Conservation (phyloP, 192 early-diverging fungal genomes). For the Gryganskiella cystojenkinii region DNA sequence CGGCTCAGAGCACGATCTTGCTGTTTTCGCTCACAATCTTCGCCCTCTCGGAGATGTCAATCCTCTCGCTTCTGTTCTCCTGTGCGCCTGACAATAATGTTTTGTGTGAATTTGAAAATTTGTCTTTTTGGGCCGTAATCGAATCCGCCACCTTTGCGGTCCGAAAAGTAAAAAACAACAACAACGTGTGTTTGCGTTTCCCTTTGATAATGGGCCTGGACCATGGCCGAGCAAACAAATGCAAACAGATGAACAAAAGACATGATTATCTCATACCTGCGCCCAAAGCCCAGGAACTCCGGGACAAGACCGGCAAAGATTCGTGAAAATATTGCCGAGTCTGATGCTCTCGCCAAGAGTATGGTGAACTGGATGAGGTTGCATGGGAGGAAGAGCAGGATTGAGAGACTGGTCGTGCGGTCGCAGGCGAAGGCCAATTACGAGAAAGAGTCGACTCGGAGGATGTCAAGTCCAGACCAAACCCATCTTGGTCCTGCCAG, state of each 20-base stretch:
- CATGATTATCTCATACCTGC: constrained; percentile 18
- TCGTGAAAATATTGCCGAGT: constrained; percentile 2
- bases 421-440: not conserved
- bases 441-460: not conserved
- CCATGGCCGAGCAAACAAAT: no score
- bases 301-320: constrained; percentile 13
- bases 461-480: not conserved
- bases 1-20: no score
- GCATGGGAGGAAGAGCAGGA: not conserved
- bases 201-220: no score
- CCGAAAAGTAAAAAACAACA: no score
- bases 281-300: constrained; percentile 38
- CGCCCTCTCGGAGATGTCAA: no score
- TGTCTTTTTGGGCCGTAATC: no score
- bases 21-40: no score
- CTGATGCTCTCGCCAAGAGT: not conserved
- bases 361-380: no score
- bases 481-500: not conserved
- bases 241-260: not conserved
- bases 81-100: no score
- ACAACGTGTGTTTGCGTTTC: not conserved
- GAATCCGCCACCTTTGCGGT: no score
- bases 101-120: no score
- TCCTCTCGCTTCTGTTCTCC: no score
- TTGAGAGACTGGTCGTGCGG: not conserved